These are phyloP conservation scores for Phlebiopsis flavidoalba DNA, from an alignment of 768 basidiomycete species.

Conservation along the genomic window DNA sequence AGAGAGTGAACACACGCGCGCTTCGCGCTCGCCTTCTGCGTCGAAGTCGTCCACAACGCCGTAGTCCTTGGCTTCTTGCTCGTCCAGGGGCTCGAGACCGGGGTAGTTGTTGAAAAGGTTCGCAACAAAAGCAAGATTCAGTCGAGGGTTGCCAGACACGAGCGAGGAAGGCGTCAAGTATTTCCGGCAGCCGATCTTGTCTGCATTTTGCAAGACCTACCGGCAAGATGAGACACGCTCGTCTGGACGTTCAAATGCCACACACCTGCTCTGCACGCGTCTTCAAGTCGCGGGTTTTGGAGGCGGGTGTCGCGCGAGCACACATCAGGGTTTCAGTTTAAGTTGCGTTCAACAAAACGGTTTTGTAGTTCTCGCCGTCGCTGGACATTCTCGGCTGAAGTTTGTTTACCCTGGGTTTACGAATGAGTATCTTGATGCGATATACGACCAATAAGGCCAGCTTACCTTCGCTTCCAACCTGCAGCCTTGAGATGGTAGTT, in stretches of 20 bases:
- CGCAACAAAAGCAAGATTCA: slow-evolving; percentile 97
- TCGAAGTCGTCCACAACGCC: slow-evolving; percentile 95
- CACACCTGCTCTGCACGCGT: slow-evolving; percentile 79
- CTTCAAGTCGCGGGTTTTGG: slow-evolving; percentile 76
- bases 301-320: slow-evolving; percentile 89
- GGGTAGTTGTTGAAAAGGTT: slow-evolving; percentile 99
- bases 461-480: slow-evolving; percentile 80
- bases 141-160: slow-evolving; percentile 89
- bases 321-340: slow-evolving; percentile 91
- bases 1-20: slow-evolving; percentile 87
- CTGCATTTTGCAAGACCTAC: slow-evolving; percentile 89
- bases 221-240: neutral
- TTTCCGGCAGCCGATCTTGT: slow-evolving; percentile 88
- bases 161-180: slow-evolving; percentile 92
- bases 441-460: neutral
- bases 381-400: slow-evolving; percentile 96
- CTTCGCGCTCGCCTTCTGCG: slow-evolving; percentile 97
- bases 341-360: slow-evolving; percentile 87
- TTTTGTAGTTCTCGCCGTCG: slow-evolving; percentile 98
- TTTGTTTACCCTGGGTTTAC: slow-evolving; percentile 75
- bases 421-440: neutral
- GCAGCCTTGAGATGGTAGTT: slow-evolving; percentile 98
- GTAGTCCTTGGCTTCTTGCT: slow-evolving; percentile 88
- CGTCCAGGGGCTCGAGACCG: slow-evolving; percentile 90
- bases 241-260: neutral